A percentile compares a stretch with the other conserved stretches of the same genome.
Evolutionary conservation across 495 filamentous ascomycete genomes (phyloP).

Genomic region (Talaromyces borbonicus): DNA sequence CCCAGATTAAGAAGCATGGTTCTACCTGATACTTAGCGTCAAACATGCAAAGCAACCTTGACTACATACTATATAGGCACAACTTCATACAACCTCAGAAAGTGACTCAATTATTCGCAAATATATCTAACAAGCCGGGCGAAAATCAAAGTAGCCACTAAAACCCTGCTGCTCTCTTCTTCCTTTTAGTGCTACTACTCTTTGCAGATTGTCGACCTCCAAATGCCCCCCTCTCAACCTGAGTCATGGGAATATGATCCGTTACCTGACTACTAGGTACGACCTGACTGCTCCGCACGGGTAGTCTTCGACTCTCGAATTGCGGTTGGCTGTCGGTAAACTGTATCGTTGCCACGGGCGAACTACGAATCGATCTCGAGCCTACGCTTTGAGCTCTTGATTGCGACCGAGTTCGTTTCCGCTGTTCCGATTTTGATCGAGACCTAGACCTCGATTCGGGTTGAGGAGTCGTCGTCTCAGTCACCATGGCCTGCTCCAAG

Average conservation of each 20-base stretch:
- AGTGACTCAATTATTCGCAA: too few relatives aligned
- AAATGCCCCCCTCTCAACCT: constrained; percentile 32
- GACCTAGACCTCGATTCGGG: neutral
- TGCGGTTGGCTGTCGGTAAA: constrained; percentile 34
- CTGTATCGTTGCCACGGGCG: constrained; percentile 19
- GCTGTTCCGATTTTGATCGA: constrained; percentile 14
- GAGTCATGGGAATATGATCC: constrained; percentile 32
- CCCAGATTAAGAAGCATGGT: neutral
- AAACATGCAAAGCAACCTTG: too few relatives aligned
- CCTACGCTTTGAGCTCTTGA: constrained; percentile 9
- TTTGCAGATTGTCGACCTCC: constrained; percentile 24
- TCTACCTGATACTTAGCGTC: neutral
- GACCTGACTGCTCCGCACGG: constrained; percentile 23
- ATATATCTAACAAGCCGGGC: too few relatives aligned
- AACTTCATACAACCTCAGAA: too few relatives aligned
- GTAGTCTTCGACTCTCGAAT: constrained; percentile 1
- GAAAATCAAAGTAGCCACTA: constrained; percentile 12
- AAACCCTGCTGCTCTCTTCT: constrained; percentile 36
- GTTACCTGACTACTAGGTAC: constrained; percentile 30
- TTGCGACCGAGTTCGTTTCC: constrained; percentile 8
- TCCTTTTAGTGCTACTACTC: constrained; percentile 22
- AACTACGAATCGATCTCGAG: constrained; percentile 13
- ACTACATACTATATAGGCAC: too few relatives aligned
- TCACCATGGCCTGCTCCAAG: constrained; percentile 23
- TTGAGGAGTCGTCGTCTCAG: constrained; percentile 11